Base-by-base conservation (phyloP, 345 rosid species). In the Gossypium longicalyx region DNA sequence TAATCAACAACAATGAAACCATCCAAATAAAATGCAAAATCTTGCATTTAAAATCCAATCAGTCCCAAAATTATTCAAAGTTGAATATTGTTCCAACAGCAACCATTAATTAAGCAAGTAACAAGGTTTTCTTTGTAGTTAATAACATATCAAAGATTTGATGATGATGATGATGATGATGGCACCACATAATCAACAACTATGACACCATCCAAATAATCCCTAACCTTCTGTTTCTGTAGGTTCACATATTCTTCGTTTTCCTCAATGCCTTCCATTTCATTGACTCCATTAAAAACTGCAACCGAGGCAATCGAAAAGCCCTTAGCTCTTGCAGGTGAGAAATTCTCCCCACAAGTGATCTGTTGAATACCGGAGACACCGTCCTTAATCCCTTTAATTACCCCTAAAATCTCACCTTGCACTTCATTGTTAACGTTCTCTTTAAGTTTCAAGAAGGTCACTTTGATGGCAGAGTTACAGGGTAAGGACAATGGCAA, bases 301-400 rank as follows among this genome's bases (percentile, higher is more conserved):
- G 59, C 38, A 44, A 66, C 2, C 7, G 70, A 66, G 5, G 70
- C 70, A 45, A 66, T 47, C 1, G 70, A 66, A 43, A 66, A 66
- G 45, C 70, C 70, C 70, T 44, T 66, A 44, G 70, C 70, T 12
- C 70, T 66, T 7, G 20, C 93, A 3, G 89, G 91, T 19, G 94
- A 87, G 71, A 93, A 91, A 81, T 88, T 93, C 76, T 87, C 92
- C 45, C 98, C 98, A 25, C 80, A 79, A 8, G 84, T 91, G 6
- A 88, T 71, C 77, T 88, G 85, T 64, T 84, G 76, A 63, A 92
- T 79, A 27, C 75, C 87, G 11, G 77, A 81, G 45, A 80, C 79
- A 2, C 58, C 79, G 34, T 82, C 85, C 70, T 86, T 86, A 12
- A 92, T 61, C 73, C 85, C 90, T 51, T 76, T 71, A 15, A 87